Evolutionary conservation across 768 basidiomycete genomes (phyloP), one percentile per base, ranked within the genome.

Genomic region (Fibroporia radiculosa): DNA sequence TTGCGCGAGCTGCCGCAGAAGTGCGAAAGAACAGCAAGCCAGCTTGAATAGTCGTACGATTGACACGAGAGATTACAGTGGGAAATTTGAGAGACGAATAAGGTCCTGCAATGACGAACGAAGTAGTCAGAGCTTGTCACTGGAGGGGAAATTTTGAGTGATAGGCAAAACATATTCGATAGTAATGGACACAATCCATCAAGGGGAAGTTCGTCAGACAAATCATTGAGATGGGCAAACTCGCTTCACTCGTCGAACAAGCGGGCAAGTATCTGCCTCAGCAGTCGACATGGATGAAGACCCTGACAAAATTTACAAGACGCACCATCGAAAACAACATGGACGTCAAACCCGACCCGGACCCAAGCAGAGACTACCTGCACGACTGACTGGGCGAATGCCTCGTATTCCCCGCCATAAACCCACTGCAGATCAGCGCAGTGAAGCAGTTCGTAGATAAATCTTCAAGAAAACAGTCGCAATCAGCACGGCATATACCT

Each of bases 251-350:
- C n/a, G n/a, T n/a, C n/a, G n/a, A n/a, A n/a, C n/a, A n/a, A n/a
- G n/a, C n/a, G n/a, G n/a, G n/a, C n/a, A n/a, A n/a, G n/a, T n/a
- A n/a, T n/a, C n/a, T n/a, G n/a, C n/a, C n/a, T n/a, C n/a, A n/a
- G n/a, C n/a, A n/a, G n/a, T n/a, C n/a, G n/a, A n/a, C n/a, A n/a
- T n/a, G n/a, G n/a, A n/a, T n/a, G n/a, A n/a, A n/a, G n/a, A n/a
- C n/a, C n/a, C n/a, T n/a, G n/a, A n/a, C n/a, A 18, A 31, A 35
- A 25, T 11, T 4, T 10, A 32, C 1, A 32, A 23, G 31, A 66
- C 73, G 45, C 50, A 90, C 89, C 89, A 58, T 92, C 89, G 53
- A 92, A 91, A 5, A 91, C 88, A 53, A 92, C 84, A 55, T 77
- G 70, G 5, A 87, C 64, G 41, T 67, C 66, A 29, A 89, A 59